phyloP scores from a whole-genome alignment of 345 rosid genomes.

The Brassica rapa region DNA sequence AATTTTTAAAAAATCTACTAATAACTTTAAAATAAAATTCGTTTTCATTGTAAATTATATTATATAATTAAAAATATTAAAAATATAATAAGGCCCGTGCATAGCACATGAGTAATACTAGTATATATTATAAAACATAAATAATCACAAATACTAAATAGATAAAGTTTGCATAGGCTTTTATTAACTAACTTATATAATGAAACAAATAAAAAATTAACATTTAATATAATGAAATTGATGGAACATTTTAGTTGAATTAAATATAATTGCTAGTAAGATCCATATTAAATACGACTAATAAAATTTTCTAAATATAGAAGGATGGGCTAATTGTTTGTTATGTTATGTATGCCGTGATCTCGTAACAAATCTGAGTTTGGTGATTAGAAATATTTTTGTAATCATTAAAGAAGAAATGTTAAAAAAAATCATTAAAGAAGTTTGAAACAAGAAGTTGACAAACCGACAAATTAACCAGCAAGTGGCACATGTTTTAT shows the following conservation, averaged over 20 bases:
- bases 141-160: not conserved
- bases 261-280: not conserved
- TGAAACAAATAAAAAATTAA: not conserved
- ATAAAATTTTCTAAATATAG: not conserved
- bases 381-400: not conserved
- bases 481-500: constrained; percentile 52
- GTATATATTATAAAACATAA: not conserved
- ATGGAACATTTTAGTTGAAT: not conserved
- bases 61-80: too few species aligned
- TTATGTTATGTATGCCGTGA: not conserved
- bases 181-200: not conserved
- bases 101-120: too few species aligned
- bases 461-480: constrained; percentile 56
- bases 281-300: not conserved
- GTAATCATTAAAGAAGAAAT: not conserved
- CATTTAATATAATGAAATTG: not conserved
- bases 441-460: constrained; percentile 25
- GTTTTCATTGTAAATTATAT: too few species aligned
- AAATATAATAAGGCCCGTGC: too few species aligned
- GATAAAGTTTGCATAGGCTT: not conserved
- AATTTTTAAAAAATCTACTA: too few species aligned
- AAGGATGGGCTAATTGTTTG: not conserved
- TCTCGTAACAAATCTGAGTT: not conserved
- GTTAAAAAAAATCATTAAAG: not conserved
- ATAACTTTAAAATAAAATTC: too few species aligned